Conservation (phyloP, 164 flowering plant species). For the Litsea cubeba region DNA sequence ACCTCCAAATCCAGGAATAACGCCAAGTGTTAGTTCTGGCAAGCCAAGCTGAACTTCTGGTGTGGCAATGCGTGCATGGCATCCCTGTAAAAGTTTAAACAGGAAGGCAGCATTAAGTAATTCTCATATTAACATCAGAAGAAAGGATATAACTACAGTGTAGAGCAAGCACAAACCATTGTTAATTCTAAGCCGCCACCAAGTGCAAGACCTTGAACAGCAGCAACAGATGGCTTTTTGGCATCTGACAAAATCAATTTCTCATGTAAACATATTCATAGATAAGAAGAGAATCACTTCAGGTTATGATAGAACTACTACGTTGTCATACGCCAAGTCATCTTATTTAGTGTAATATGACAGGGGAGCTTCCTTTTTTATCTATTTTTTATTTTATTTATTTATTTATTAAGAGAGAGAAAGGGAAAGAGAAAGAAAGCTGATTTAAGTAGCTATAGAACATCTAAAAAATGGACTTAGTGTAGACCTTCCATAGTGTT, state of each 20-base stretch:
- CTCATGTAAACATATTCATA: neutral
- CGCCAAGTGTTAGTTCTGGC: constrained; percentile 90
- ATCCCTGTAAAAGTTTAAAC: constrained; percentile 39
- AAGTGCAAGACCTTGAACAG: constrained; percentile 90
- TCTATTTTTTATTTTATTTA: no score
- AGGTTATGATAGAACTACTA: neutral
- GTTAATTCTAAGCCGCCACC: constrained; percentile 96
- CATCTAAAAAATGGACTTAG: neutral
- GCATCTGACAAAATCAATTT: constrained; percentile 39
- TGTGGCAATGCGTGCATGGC: constrained; percentile 89
- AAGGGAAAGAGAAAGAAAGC: no score
- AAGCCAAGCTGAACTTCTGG: constrained; percentile 80
- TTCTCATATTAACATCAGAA: neutral
- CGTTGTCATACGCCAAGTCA: neutral
- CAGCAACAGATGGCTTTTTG: constrained; percentile 88
- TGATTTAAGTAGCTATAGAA: neutral
- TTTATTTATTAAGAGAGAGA: no score
- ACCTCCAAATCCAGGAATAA: constrained; percentile 98
- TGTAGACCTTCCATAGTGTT: constrained; percentile 76
- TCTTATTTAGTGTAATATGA: neutral
- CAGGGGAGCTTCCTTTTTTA: neutral
- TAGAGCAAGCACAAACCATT: constrained; percentile 48
- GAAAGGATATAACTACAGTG: neutral
- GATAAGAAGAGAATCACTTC: constrained; percentile 4
- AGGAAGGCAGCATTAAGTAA: neutral